phyloP scores from a whole-genome alignment of 2,329 filamentous ascomycete species.

The Aspergillus arachidicola region DNA sequence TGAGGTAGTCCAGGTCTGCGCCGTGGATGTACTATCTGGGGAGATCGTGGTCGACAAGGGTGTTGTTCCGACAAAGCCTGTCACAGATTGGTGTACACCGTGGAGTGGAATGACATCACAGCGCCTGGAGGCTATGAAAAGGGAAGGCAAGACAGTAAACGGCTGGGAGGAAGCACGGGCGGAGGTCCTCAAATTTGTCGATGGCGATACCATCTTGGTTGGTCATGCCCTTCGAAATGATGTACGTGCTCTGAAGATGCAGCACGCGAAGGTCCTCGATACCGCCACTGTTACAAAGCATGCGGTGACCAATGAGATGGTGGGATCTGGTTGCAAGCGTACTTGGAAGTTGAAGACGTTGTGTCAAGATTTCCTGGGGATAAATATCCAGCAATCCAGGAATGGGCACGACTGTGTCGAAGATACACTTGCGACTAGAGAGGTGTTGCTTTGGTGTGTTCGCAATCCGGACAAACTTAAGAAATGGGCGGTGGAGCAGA shows the following conservation, averaged over 20 bases:
- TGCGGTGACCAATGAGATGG: background rate
- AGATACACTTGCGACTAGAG: background rate
- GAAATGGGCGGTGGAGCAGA: background rate
- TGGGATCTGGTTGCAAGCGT: background rate
- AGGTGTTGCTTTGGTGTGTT: conserved; percentile 2
- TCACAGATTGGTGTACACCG: background rate
- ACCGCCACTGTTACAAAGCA: background rate
- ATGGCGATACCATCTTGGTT: background rate
- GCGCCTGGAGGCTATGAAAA: conserved; percentile 1
- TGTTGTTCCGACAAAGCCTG: background rate
- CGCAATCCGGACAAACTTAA: background rate
- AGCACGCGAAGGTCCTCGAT: background rate
- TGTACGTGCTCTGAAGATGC: background rate
- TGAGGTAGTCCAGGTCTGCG: background rate
- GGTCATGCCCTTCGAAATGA: conserved; percentile 2
- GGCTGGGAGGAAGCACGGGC: background rate
- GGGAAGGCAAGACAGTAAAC: background rate
- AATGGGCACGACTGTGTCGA: conserved; percentile 2
- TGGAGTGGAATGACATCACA: background rate
- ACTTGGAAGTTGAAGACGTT: conserved; percentile 2
- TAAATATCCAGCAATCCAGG: background rate
- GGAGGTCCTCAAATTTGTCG: background rate
- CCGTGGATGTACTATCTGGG: background rate
- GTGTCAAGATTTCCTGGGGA: background rate
- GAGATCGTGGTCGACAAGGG: background rate